Evolutionary conservation across 352 stramenopile genomes (phyloP).

Genomic region (Sclerospora graminicola): DNA sequence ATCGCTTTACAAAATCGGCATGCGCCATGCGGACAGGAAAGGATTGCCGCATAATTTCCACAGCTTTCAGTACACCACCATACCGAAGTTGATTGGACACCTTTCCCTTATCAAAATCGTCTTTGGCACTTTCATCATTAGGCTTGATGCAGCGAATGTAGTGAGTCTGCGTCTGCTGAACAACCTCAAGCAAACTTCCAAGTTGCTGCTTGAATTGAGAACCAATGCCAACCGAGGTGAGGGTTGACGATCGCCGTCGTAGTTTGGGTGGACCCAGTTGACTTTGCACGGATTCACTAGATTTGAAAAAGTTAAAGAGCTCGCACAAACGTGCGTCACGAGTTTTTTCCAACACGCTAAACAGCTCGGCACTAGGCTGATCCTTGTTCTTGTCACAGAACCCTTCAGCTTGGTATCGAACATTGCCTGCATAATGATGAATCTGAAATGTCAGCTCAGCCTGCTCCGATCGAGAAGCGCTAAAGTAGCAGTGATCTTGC

Average conservation of each 20-base stretch:
- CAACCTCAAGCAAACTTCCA: conserved; percentile 85
- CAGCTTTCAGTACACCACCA: conserved; percentile 73
- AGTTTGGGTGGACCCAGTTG: conserved; percentile 29
- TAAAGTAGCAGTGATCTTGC: conserved; percentile 46
- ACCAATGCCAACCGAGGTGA: conserved; percentile 67
- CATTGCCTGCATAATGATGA: conserved; percentile 69
- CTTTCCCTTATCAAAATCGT: conserved; percentile 82
- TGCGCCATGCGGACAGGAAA: conserved; percentile 76
- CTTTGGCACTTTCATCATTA: conserved; percentile 89
- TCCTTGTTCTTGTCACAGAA: conserved; percentile 88
- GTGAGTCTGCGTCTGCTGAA: conserved; percentile 93
- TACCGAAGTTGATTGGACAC: conserved; percentile 75
- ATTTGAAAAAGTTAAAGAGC: conserved; percentile 69
- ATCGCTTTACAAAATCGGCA: conserved; percentile 51
- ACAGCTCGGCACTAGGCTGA: conserved; percentile 68
- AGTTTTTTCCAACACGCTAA: conserved; percentile 52
- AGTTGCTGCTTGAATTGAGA: conserved; percentile 92
- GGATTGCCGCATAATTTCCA: conserved; percentile 78
- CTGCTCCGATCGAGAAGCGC: conserved; percentile 54
- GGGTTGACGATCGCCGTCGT: conserved; percentile 52
- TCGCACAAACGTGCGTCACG: conserved; percentile 40
- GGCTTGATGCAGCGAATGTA: conserved; percentile 99
- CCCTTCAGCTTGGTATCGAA: conserved; percentile 60
- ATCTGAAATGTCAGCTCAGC: conserved; percentile 67
- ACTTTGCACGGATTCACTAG: conserved; percentile 30